Conservation (phyloP, 108 stramenopile species). For the Aurantiochytrium sp. region DNA sequence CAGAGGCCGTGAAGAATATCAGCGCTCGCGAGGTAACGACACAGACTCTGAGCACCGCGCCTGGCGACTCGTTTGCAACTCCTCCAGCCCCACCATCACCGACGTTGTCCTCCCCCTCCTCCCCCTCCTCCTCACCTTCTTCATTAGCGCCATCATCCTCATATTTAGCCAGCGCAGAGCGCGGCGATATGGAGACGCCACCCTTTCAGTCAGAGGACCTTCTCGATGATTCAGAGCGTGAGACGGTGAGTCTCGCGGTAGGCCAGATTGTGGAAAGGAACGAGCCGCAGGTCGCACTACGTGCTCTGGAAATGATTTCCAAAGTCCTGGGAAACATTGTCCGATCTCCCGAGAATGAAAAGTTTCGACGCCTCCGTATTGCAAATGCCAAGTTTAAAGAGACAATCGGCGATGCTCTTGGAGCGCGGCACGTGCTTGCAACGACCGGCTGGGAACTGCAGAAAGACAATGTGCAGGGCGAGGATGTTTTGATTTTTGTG, state of each 20-base stretch:
- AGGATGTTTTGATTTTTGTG: background rate
- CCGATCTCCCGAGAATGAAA: background rate
- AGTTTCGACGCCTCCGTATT: background rate
- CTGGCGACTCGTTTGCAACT: too few species aligned
- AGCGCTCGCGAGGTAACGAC: too few species aligned
- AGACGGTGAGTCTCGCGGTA: background rate
- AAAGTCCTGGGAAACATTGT: background rate
- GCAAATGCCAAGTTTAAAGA: background rate
- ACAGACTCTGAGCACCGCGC: too few species aligned
- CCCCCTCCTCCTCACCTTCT: too few species aligned
- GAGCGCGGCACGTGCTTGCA: background rate
- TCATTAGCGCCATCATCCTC: too few species aligned
- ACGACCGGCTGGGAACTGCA: background rate
- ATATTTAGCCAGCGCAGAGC: too few species aligned
- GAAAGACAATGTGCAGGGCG: background rate
- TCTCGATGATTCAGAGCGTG: too few species aligned
- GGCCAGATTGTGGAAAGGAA: background rate
- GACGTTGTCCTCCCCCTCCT: too few species aligned
- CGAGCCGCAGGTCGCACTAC: background rate
- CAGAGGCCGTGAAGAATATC: too few species aligned
- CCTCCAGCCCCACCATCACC: too few species aligned
- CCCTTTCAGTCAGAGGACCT: too few species aligned
- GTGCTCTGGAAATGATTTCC: background rate
- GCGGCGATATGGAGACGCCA: too few species aligned
- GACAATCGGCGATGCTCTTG: background rate